phyloP scores from a whole-genome alignment of 1,139 yeast genomes.

The Hyphopichia wangnamkhiaoensis region DNA sequence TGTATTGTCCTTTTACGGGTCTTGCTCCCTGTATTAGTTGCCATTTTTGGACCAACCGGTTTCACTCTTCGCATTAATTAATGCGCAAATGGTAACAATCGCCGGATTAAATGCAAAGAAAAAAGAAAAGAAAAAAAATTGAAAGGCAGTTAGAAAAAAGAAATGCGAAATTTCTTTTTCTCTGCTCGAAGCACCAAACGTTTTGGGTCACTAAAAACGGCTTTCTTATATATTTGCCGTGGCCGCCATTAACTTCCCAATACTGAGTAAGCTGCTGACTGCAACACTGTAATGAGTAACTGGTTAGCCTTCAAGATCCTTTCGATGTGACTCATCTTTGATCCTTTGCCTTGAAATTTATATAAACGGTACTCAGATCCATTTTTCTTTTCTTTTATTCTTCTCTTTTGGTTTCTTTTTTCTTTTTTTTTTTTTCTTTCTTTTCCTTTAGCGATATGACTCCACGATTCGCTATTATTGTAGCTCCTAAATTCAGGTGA shows the following conservation, averaged over 20 bases:
- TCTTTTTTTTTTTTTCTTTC: background rate
- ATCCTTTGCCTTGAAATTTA: slow-evolving; percentile 1
- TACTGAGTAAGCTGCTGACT: background rate
- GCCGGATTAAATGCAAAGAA: background rate
- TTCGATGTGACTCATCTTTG: background rate
- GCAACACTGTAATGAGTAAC: background rate
- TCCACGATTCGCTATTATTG: background rate
- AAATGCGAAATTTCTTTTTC: too few relatives aligned
- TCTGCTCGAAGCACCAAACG: too few relatives aligned
- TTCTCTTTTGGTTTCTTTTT: background rate
- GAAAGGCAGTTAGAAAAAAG: too few relatives aligned
- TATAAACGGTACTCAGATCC: background rate
- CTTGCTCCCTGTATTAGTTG: background rate
- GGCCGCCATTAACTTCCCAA: slow-evolving; percentile 1
- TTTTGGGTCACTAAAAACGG: background rate
- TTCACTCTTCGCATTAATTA: background rate
- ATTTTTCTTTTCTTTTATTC: background rate
- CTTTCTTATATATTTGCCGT: background rate
- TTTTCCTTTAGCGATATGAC: background rate
- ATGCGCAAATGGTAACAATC: background rate
- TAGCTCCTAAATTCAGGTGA: too few relatives aligned
- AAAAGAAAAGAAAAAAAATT: too few relatives aligned
- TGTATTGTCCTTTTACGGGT: background rate
- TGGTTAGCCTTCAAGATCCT: background rate
- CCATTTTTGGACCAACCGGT: background rate